Evolutionary conservation across 2,329 filamentous ascomycete species (phyloP), one percentile per base, ranked within the genome.

Genomic region (Xylaria sp.): DNA sequence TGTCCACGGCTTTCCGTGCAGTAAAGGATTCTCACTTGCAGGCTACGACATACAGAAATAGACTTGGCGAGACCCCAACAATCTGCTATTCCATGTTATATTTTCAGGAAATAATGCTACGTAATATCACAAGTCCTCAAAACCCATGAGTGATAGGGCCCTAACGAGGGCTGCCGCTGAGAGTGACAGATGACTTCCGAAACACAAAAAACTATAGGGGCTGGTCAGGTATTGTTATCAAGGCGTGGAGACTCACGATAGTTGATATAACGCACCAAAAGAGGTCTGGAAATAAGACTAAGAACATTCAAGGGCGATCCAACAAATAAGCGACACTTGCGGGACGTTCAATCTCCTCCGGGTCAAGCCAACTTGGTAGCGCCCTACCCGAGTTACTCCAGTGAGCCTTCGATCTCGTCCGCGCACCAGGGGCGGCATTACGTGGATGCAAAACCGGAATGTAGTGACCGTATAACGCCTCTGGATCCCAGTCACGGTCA

Each of bases 311-410:
- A 57, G 55, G 28, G 2, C 57, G 57, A 20, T 69, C 60, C 23
- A 64, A 25, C 2, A 55, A 10, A 56, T 65, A 64, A 43, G 64
- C 67, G 23, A 65, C 57, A n/a, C 57, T 67, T 32, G 56, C 45
- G 30, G 67, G 67, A 23, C 67, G 30, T 28, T 64, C 64, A 8
- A 69, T 57, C 4, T 64, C 60, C 5, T 64, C 64, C 12, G 45
- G 6, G 7, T 63, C 60, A 28, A 34, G n/a, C 64, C 60, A 64
- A 18, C 60, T 59, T 7, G 63, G 56, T 15, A 69, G 25, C 9
- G 61, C 53, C 18, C 43, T 20, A 10, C 13, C 18, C 18, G 56
- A 52, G 13, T 39, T 36, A 45, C 58, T 45, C 56, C 61, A 60
- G 9, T 10, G n/a, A 2, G 25, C 18, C 20, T 28, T 57, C 1